phyloP scores from a whole-genome alignment of 2,329 filamentous ascomycete genomes.

The Fusarium temperatum region DNA sequence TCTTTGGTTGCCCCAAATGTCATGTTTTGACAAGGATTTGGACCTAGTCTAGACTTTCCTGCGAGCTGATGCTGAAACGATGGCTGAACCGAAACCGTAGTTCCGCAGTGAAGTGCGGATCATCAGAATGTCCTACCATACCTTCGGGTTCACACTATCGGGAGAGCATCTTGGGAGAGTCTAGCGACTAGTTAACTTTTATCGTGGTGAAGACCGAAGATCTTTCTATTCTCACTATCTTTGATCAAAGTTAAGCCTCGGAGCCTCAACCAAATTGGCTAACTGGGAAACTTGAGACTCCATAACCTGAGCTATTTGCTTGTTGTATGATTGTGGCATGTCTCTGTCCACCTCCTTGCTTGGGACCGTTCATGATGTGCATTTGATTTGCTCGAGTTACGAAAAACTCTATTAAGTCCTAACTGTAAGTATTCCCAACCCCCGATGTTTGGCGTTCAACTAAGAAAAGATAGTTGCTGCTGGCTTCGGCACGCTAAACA shows the following conservation, averaged over 20 bases:
- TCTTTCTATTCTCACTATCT: conserved; percentile 6
- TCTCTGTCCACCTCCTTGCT: conserved; percentile 1
- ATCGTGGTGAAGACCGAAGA: conserved; percentile 7
- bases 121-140: conserved; percentile 23
- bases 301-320: conserved; percentile 5
- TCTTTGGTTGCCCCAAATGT: conserved; percentile 3
- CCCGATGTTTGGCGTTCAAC: conserved; percentile 7
- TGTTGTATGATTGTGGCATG: conserved; percentile 19
- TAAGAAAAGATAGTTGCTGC: not conserved
- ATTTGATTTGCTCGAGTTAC: not conserved
- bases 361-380: not conserved
- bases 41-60: conserved; percentile 12
- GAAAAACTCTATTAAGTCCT: not conserved
- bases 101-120: conserved; percentile 6
- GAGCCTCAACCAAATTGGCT: not conserved
- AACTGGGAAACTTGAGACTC: not conserved
- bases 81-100: conserved; percentile 23
- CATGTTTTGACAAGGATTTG: conserved; percentile 19
- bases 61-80: conserved; percentile 40
- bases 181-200: not conserved
- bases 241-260: not conserved
- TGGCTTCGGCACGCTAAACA: not conserved
- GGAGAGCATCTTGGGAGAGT: conserved; percentile 13
- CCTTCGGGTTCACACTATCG: conserved; percentile 32
- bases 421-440: conserved; percentile 6